phyloP scores from a whole-genome alignment of 495 filamentous ascomycete species.

The Pyrenopolyporus hunteri region DNA sequence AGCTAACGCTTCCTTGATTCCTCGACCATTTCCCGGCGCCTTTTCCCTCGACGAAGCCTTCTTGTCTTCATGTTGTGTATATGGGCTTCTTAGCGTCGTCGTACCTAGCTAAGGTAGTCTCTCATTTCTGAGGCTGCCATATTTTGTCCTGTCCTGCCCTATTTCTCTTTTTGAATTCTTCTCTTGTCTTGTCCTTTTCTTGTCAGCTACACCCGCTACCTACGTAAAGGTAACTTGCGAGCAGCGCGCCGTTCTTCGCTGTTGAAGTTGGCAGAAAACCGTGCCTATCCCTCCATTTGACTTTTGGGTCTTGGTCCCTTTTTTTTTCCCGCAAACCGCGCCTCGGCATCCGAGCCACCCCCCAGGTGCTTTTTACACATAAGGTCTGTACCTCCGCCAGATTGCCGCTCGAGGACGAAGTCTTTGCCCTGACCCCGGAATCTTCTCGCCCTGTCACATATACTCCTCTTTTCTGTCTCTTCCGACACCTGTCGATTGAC shows the following conservation, averaged over 20 bases:
- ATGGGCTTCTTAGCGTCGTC: constrained; percentile 8
- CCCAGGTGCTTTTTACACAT: constrained; percentile 10
- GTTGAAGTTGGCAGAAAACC: not conserved
- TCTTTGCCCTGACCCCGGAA: constrained; percentile 3
- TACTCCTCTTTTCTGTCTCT: constrained; percentile 7
- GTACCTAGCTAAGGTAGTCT: not conserved
- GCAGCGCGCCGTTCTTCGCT: constrained; percentile 19
- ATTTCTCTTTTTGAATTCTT: constrained; percentile 2
- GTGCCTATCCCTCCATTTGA: constrained; percentile 10
- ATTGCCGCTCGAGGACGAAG: constrained; percentile 28
- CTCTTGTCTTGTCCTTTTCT: too few relatives aligned
- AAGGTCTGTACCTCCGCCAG: not conserved
- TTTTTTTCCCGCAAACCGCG: constrained; percentile 9
- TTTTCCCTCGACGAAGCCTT: constrained; percentile 18
- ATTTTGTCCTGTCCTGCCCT: constrained; percentile 23
- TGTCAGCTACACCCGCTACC: constrained; percentile 27
- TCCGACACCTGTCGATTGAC: constrained; percentile 34
- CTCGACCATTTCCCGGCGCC: constrained; percentile 20
- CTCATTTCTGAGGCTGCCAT: constrained; percentile 23
- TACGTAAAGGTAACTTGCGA: constrained; percentile 9
- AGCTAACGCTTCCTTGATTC: constrained; percentile 20
- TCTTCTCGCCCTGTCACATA: constrained; percentile 19
- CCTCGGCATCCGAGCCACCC: constrained; percentile 8
- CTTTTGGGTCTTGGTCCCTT: constrained; percentile 1
- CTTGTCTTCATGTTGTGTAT: not conserved